A percentile compares a stretch with the other conserved stretches of the same genome.
phyloP scores from a whole-genome alignment of 1,284 basidiomycete species.

The Tausonia pullulans region DNA sequence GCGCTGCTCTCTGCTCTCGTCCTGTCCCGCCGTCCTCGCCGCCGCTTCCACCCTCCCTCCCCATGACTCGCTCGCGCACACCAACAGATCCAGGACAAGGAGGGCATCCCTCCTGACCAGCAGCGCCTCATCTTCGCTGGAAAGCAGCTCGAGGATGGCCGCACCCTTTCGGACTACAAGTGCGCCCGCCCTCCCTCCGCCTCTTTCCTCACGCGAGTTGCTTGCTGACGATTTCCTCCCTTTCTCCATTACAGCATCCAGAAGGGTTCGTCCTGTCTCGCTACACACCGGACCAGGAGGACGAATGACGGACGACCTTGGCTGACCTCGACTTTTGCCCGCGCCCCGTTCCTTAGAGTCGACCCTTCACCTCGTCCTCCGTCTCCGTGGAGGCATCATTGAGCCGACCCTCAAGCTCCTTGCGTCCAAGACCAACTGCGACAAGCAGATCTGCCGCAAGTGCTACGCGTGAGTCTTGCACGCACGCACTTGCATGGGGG shows the following conservation, averaged over 20 bases:
- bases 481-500: no score
- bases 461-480: slow-evolving; percentile 68
- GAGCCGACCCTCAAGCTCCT: slow-evolving; percentile 97
- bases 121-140: no score
- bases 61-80: slow-evolving; percentile 6
- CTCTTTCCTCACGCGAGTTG: not conserved
- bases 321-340: not conserved
- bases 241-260: no score
- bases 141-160: slow-evolving; percentile 90
- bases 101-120: slow-evolving; percentile 80
- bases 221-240: slow-evolving; percentile 14
- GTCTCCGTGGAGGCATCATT: slow-evolving; percentile 97
- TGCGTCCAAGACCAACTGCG: slow-evolving; percentile 63
- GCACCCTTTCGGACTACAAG: slow-evolving; percentile 87
- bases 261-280: slow-evolving; percentile 42
- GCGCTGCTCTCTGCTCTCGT: no score
- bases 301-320: not conserved
- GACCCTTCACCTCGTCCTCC: slow-evolving; percentile 92
- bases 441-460: slow-evolving; percentile 99
- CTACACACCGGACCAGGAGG: not conserved
- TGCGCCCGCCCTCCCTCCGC: no score
- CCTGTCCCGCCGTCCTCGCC: not conserved
- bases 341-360: slow-evolving; percentile 50
- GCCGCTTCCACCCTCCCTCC: not conserved
- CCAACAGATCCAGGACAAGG: slow-evolving; percentile 45